These are phyloP conservation scores for Candida stauntonica DNA, from an alignment of 805 yeast species.

Conservation along the genomic window DNA sequence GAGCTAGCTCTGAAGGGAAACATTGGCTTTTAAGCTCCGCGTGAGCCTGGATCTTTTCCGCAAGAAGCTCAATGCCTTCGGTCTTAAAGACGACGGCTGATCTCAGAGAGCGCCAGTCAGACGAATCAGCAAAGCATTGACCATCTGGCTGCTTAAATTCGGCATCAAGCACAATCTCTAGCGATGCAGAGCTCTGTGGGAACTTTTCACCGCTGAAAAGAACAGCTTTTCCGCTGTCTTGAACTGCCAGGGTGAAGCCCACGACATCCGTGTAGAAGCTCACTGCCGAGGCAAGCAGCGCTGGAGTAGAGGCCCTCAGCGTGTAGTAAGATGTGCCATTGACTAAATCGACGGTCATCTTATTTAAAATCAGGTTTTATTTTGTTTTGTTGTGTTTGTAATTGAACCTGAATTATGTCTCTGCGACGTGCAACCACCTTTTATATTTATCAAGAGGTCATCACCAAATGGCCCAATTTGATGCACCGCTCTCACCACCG, in stretches of 20 bases:
- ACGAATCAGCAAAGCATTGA: conserved; percentile 25
- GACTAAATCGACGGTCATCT: conserved; percentile 28
- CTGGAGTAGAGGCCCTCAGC: conserved; percentile 46
- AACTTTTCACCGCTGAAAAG: conserved; percentile 29
- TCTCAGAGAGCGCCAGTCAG: conserved; percentile 50
- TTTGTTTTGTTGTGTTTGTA: neutral
- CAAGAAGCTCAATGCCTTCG: conserved; percentile 24
- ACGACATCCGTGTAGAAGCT: conserved; percentile 52
- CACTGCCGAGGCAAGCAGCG: conserved; percentile 41
- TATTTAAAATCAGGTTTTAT: neutral
- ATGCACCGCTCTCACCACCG: no score
- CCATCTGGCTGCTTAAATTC: conserved; percentile 23
- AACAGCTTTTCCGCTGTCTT: conserved; percentile 19
- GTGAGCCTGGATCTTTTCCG: conserved; percentile 27
- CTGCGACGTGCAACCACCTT: no score
- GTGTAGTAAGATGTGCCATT: conserved; percentile 54
- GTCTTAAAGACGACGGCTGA: conserved; percentile 36
- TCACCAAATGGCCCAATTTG: no score
- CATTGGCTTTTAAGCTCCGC: conserved; percentile 42
- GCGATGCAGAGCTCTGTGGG: conserved; percentile 26
- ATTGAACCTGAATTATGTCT: no score
- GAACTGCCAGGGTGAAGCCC: conserved; percentile 31
- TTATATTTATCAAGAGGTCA: no score
- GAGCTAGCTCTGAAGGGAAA: conserved; percentile 68
- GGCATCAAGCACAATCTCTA: conserved; percentile 26